Conservation (phyloP, 192 early-diverging fungal genomes). For the Phycomyces nitens region DNA sequence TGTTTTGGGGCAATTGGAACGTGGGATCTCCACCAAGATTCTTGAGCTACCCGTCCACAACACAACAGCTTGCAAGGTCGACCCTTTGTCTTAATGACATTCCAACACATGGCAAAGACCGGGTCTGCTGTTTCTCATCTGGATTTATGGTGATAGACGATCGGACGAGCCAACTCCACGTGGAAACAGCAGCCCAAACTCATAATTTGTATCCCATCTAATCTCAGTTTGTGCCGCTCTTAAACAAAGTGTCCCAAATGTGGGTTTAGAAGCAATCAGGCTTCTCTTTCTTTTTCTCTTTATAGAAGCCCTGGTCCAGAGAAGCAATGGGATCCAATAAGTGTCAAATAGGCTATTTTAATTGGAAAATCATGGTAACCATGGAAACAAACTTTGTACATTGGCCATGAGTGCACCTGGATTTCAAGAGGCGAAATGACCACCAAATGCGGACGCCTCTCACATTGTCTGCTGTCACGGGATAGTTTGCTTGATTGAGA, state of each 20-base stretch:
- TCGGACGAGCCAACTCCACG: neutral
- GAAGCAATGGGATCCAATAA: too few species aligned
- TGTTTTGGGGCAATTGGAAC: too few species aligned
- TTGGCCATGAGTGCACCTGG: neutral
- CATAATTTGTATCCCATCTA: neutral
- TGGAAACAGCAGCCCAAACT: neutral
- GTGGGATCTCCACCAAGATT: too few species aligned
- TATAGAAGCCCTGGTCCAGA: too few species aligned
- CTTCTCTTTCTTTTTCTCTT: too few species aligned
- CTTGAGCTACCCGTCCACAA: neutral
- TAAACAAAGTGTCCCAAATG: too few species aligned
- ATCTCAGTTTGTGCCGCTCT: neutral
- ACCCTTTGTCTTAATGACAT: neutral
- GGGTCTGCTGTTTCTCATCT: neutral
- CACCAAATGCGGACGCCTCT: neutral
- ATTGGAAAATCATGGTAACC: neutral
- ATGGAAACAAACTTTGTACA: neutral
- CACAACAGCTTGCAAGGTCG: neutral
- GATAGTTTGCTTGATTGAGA: neutral
- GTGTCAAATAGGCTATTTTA: too few species aligned
- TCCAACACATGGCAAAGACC: too few species aligned
- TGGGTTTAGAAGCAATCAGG: too few species aligned
- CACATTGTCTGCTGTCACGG: slow-evolving; percentile 3
- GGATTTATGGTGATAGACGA: neutral
- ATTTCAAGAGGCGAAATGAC: slow-evolving; percentile 6